Conservation (phyloP, 371 early-diverging fungal species). For the Blastocladiella emersonii region DNA sequence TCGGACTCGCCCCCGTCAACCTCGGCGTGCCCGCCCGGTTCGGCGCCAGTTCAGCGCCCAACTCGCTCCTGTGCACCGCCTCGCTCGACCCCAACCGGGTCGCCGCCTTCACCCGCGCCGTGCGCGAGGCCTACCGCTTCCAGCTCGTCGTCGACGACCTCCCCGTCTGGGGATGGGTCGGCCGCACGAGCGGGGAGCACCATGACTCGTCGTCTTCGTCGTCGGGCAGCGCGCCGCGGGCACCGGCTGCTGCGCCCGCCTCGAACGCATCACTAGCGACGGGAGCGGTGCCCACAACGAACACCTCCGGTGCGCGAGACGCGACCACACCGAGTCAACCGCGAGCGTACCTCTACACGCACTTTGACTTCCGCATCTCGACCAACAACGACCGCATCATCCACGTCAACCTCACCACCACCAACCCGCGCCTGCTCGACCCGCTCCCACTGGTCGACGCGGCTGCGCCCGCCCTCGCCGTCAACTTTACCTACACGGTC, state of each 20-base stretch:
- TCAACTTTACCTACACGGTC: slow-evolving; percentile 62
- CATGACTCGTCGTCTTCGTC: too few relatives aligned
- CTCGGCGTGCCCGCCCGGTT: slow-evolving; percentile 55
- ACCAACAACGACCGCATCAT: slow-evolving; percentile 54
- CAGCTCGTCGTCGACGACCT: slow-evolving; percentile 59
- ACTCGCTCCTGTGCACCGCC: slow-evolving; percentile 4
- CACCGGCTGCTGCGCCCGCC: too few relatives aligned
- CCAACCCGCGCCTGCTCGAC: slow-evolving; percentile 22
- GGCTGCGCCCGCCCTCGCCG: slow-evolving; percentile 14
- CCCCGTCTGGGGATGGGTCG: slow-evolving; percentile 33
- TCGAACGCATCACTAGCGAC: too few relatives aligned
- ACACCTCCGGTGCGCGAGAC: too few relatives aligned
- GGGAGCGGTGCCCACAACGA: too few relatives aligned
- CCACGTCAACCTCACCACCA: slow-evolving; percentile 26
- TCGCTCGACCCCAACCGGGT: slow-evolving; percentile 28
- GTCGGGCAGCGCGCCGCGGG: too few relatives aligned
- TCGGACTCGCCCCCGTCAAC: slow-evolving; percentile 58
- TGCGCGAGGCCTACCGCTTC: slow-evolving; percentile 50
- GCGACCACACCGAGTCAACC: too few relatives aligned
- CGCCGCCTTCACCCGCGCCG: slow-evolving; percentile 43
- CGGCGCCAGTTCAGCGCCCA: slow-evolving; percentile 2
- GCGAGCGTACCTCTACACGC: slow-evolving; percentile 37
- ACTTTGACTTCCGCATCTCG: slow-evolving; percentile 38
- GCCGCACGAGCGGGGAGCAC: too few relatives aligned
- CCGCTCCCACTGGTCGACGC: too few relatives aligned